A percentile compares a stretch with the other conserved stretches of the same genome.
Evolutionary conservation across 257 asterid genomes (phyloP).

Genomic region (Solanum acaule): DNA sequence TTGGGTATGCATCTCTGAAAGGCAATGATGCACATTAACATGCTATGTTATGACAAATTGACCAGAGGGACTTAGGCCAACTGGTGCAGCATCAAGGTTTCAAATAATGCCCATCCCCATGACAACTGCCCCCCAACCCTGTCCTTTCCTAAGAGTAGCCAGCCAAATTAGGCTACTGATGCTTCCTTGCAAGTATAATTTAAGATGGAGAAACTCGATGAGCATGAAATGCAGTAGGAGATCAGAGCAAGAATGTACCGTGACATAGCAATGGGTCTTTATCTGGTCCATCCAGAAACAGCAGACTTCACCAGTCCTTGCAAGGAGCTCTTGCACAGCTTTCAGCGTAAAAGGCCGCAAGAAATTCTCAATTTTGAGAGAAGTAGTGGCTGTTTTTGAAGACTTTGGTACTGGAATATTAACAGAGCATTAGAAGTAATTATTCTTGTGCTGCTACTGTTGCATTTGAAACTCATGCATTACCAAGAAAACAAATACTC

Average conservation of each 20-base stretch:
- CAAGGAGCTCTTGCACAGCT: conserved; percentile 32
- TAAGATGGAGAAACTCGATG: background rate
- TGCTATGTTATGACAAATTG: background rate
- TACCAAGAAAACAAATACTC: background rate
- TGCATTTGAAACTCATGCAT: background rate
- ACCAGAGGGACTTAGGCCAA: background rate
- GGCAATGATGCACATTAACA: background rate
- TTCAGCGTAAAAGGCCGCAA: conserved; percentile 29
- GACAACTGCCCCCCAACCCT: background rate
- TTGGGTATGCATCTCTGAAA: background rate
- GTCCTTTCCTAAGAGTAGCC: background rate
- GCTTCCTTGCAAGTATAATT: background rate
- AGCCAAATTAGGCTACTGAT: background rate
- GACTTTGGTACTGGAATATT: conserved; percentile 22
- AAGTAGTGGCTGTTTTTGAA: conserved; percentile 19
- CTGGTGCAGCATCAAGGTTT: background rate
- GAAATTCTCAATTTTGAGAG: conserved; percentile 28
- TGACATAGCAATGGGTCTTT: conserved; percentile 38
- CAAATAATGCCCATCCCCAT: background rate
- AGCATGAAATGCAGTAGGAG: background rate
- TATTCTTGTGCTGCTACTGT: background rate
- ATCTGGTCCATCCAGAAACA: conserved; percentile 35
- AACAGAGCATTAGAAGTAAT: background rate
- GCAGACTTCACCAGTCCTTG: conserved; percentile 15
- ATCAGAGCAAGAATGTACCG: conserved; percentile 9